Conservation (phyloP, 176 grass and related monocot species). For the Oryza meyeriana region DNA sequence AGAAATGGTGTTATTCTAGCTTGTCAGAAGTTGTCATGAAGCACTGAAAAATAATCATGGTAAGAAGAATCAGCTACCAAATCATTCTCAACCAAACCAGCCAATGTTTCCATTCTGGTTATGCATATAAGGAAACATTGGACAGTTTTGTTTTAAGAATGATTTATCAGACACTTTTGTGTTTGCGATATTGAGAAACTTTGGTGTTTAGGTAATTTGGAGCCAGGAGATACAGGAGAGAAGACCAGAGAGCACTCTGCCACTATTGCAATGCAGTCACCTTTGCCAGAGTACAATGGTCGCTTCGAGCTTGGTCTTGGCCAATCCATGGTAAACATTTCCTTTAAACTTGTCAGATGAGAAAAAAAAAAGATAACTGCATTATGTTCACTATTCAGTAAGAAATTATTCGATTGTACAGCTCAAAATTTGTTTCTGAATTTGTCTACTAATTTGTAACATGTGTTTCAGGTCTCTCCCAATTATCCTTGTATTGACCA, state of each 20-base stretch:
- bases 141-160: background rate
- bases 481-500: slow-evolving; percentile 61
- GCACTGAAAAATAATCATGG: background rate
- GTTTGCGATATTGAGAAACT: background rate
- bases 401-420: background rate
- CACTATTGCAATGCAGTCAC: slow-evolving; percentile 40
- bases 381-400: background rate
- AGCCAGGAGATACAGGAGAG: slow-evolving; percentile 44
- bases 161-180: background rate
- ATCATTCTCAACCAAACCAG: background rate
- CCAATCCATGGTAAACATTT: slow-evolving; percentile 67
- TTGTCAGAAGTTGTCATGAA: background rate
- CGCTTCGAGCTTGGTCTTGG: slow-evolving; percentile 61
- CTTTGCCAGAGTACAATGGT: slow-evolving; percentile 54
- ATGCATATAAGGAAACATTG: background rate
- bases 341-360: background rate
- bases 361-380: slow-evolving; percentile 1
- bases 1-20: background rate
- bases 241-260: slow-evolving; percentile 47
- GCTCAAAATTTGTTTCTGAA: background rate
- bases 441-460: background rate
- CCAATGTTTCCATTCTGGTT: background rate
- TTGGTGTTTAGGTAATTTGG: slow-evolving; percentile 33
- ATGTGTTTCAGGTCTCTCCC: slow-evolving; percentile 52
- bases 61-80: background rate